These are phyloP conservation scores for Pseudonitzschia delicatissima DNA, from an alignment of 108 stramenopile species.

Conservation along the genomic window DNA sequence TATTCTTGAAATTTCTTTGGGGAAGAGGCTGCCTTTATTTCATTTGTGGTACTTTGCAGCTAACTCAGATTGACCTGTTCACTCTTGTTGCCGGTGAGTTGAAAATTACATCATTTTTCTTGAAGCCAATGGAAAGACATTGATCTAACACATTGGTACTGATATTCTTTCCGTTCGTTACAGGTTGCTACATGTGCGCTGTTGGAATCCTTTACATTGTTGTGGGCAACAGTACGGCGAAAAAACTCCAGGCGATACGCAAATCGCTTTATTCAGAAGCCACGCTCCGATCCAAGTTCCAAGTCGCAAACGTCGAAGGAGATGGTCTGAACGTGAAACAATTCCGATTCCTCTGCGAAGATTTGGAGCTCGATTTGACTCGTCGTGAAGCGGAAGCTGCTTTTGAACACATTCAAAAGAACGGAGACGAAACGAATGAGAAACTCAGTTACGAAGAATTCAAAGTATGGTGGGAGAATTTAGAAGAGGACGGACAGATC, in stretches of 20 bases:
- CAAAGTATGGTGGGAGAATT: conserved; percentile 32
- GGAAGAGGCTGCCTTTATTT: conserved; percentile 57
- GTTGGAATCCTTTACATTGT: conserved; percentile 47
- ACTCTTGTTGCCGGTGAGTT: conserved; percentile 15
- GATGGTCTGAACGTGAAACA: conserved; percentile 36
- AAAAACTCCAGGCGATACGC: conserved; percentile 41
- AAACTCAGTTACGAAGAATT: conserved; percentile 31
- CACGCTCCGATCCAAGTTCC: conserved; percentile 34
- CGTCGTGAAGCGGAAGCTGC: conserved; percentile 26
- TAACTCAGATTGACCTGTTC: conserved; percentile 31
- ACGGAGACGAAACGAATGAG: conserved; percentile 6
- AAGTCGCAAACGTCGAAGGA: conserved; percentile 27
- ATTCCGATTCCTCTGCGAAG: conserved; percentile 35
- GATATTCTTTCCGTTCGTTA: neutral
- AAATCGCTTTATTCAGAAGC: conserved; percentile 33
- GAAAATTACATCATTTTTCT: neutral
- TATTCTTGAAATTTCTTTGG: conserved; percentile 51
- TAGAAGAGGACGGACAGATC: conserved; percentile 14
- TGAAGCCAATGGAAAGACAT: neutral
- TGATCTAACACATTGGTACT: neutral
- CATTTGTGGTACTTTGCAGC: conserved; percentile 45
- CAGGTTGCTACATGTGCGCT: conserved; percentile 47
- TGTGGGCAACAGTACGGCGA: conserved; percentile 34
- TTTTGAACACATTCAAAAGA: conserved; percentile 21
- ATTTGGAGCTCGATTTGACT: conserved; percentile 27